These are phyloP conservation scores for Colletotrichum sp. DNA, from an alignment of 2,329 filamentous ascomycete genomes.

Conservation along the genomic window DNA sequence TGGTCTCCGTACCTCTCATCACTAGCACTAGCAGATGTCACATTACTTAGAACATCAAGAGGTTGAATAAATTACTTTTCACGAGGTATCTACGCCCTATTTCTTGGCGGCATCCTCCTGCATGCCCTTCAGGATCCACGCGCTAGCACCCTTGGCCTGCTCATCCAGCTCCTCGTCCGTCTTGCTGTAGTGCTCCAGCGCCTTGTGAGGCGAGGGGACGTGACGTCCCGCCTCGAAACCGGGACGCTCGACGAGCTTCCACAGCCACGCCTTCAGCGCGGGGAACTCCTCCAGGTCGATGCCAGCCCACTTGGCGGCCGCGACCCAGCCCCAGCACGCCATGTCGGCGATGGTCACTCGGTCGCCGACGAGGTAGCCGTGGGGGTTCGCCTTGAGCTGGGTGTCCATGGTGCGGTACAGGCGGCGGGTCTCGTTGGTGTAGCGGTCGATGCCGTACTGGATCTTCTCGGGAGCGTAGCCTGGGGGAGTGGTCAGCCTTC, in stretches of 20 bases:
- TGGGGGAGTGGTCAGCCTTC: background rate
- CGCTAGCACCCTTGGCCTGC: constrained; percentile 48
- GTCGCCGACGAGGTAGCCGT: constrained; percentile 69
- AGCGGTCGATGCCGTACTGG: constrained; percentile 81
- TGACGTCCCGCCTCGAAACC: constrained; percentile 78
- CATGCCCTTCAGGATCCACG: constrained; percentile 75
- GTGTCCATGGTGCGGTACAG: constrained; percentile 80
- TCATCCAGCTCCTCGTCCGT: constrained; percentile 61
- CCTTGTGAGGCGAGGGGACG: constrained; percentile 71
- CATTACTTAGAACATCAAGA: background rate
- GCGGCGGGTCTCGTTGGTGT: constrained; percentile 82
- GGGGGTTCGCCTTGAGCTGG: constrained; percentile 64
- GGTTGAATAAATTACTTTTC: background rate
- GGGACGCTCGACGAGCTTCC: constrained; percentile 70
- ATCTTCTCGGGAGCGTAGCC: constrained; percentile 83
- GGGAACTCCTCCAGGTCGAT: constrained; percentile 77
- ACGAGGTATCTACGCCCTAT: constrained; percentile 6
- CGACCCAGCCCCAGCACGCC: constrained; percentile 80
- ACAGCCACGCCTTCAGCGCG: constrained; percentile 76
- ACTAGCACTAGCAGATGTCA: background rate
- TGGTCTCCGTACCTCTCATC: background rate
- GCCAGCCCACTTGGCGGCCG: constrained; percentile 47
- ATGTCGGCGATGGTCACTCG: constrained; percentile 80
- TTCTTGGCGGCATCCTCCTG: constrained; percentile 64
- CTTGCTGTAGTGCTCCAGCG: constrained; percentile 51